Evolutionary conservation across 306 rosid species (phyloP), one percentile per base, ranked within the genome.

Genomic region (Gastrolobium villosum): DNA sequence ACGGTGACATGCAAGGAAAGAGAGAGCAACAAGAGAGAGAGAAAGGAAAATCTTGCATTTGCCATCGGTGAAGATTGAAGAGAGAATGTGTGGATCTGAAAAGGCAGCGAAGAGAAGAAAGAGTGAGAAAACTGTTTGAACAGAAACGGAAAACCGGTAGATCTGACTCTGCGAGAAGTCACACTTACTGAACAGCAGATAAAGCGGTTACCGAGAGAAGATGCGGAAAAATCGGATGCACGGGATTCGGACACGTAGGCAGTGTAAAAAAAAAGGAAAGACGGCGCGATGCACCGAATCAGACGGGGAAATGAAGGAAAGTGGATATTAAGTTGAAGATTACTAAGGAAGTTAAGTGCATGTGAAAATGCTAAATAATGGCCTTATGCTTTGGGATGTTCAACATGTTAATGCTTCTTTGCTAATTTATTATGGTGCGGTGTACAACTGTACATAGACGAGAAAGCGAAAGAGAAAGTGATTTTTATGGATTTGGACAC

Each of bases 11-110:
- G 75, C 10, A 76, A 32, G 3, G 83, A 80, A 45, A 71, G 15
- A 5, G 81, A 66, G 41, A 80, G 65, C 5, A 84, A 65, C 0
- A 83, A 55, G 8, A 88, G 77, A 31, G 81, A 79, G 28, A 79
- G 36, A 62, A 80, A 2, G 46, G 35, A 37, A 56, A 82, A 71
- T 36, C 32, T 31, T 15, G 80, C 3, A 50, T 45, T 81, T 73
- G 83, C 84, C 96, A 91, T 93, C 87, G 73, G 20, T 65, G 6
- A 60, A 35, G 37, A 74, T 14, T 0, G 87, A 79, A 15, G 45
- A 39, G 69, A 66, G 4, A 45, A 52, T 43, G 44, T 6, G 63
- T 46, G 50, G 36, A 72, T 54, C 65, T 70, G 77, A 39, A 26
- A 28, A 8, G 39, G 3, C 3, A 49, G 14, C 37, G 11, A 2